A percentile compares a stretch with the other conserved stretches of the same genome.
Conservation (phyloP, 2,329 filamentous ascomycete species). For the Diaporthe destruens region DNA sequence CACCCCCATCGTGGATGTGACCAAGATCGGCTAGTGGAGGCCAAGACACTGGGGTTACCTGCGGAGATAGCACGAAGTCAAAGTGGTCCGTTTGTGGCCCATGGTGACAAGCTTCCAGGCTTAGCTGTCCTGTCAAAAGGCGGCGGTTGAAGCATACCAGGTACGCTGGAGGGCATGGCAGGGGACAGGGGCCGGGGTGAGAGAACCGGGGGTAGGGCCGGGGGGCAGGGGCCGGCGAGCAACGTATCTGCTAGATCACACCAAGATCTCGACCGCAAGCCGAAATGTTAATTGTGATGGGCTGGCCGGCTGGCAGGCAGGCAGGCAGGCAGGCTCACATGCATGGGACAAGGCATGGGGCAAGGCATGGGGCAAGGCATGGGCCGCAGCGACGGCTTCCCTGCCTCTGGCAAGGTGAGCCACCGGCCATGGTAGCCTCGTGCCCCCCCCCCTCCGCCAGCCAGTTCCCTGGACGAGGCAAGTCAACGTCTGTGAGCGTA, state of each 20-base stretch:
- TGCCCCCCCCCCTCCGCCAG: slow-evolving; percentile 3
- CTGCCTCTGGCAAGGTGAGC: slow-evolving; percentile 1
- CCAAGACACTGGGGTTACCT: slow-evolving; percentile 18
- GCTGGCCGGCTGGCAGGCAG: background rate
- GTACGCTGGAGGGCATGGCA: background rate
- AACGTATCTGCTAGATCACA: slow-evolving; percentile 26
- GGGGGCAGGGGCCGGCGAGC: slow-evolving; percentile 8
- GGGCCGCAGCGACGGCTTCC: slow-evolving; percentile 11
- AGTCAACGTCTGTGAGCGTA: slow-evolving; percentile 13
- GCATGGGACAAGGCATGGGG: slow-evolving; percentile 1
- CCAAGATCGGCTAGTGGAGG: background rate
- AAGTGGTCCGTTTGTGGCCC: slow-evolving; percentile 32
- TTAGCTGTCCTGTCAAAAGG: slow-evolving; percentile 29
- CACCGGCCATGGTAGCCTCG: slow-evolving; percentile 1
- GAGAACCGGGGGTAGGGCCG: background rate
- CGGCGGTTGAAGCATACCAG: slow-evolving; percentile 2
- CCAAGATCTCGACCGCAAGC: slow-evolving; percentile 30
- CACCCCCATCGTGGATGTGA: slow-evolving; percentile 6
- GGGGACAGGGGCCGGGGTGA: slow-evolving; percentile 1
- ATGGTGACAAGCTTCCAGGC: slow-evolving; percentile 27
- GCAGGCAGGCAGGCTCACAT: slow-evolving; percentile 3
- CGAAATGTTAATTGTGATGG: slow-evolving; percentile 31
- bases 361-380: no score
- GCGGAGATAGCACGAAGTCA: slow-evolving; percentile 29
- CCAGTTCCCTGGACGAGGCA: slow-evolving; percentile 18